phyloP scores from a whole-genome alignment of 768 basidiomycete species.

The Xerocomellus amylosporus region DNA sequence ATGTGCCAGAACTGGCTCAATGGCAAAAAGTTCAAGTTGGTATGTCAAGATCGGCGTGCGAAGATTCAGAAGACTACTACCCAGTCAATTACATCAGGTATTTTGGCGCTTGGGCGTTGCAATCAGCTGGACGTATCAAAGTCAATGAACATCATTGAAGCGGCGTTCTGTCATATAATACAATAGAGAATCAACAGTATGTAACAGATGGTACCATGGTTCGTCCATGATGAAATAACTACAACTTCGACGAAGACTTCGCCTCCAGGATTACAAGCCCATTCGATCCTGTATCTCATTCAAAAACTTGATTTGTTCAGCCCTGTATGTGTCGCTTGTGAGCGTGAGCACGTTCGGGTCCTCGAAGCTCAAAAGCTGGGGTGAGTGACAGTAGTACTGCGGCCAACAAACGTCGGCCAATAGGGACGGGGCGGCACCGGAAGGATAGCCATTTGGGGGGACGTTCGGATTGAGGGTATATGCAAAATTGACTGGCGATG shows the following conservation, averaged over 20 bases:
- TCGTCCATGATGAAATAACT: no score
- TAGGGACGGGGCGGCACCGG: slow-evolving; percentile 5
- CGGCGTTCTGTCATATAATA: no score
- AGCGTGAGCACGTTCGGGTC: slow-evolving; percentile 12
- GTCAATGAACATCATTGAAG: no score
- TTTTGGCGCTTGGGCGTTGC: no score
- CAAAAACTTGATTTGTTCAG: slow-evolving; percentile 2
- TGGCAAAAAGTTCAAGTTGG: background rate
- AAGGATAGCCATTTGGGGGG: slow-evolving; percentile 7
- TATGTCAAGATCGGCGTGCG: background rate
- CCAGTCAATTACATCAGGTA: no score
- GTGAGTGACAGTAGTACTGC: background rate
- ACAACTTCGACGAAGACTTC: no score
- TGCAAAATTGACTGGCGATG: slow-evolving; percentile 14
- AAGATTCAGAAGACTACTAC: no score
- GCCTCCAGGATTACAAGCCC: slow-evolving; percentile 3
- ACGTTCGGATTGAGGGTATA: slow-evolving; percentile 10
- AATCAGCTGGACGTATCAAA: no score
- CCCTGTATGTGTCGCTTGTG: slow-evolving; percentile 7
- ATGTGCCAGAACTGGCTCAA: background rate
- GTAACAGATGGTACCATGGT: no score
- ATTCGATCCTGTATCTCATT: slow-evolving; percentile 7
- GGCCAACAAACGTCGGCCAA: slow-evolving; percentile 7
- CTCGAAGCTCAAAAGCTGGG: slow-evolving; percentile 7
- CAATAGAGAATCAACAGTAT: no score